phyloP scores from a whole-genome alignment of 1,284 basidiomycete species.

The Sphaerobolus stellatus region DNA sequence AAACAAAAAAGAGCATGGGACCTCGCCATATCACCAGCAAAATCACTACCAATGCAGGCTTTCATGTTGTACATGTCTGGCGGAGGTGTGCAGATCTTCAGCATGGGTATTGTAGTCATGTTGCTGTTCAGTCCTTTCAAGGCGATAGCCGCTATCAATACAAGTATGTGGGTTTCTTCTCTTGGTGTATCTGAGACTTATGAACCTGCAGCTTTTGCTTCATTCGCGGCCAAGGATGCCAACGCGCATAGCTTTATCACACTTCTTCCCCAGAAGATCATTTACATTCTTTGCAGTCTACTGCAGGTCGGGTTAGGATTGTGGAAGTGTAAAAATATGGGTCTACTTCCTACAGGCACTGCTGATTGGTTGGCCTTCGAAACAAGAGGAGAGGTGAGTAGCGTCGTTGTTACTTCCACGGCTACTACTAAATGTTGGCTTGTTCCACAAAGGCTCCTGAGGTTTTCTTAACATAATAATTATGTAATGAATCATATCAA shows the following conservation, averaged over 20 bases:
- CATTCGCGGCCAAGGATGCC: constrained; percentile 57
- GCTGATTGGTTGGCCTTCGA: constrained; percentile 94
- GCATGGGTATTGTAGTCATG: constrained; percentile 92
- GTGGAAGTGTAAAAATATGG: constrained; percentile 91
- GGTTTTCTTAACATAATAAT: constrained; percentile 17
- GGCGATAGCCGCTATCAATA: constrained; percentile 73
- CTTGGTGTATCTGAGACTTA: no score
- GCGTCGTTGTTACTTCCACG: constrained; percentile 7
- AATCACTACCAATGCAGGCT: constrained; percentile 89
- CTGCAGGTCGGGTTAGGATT: constrained; percentile 77
- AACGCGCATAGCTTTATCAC: constrained; percentile 49
- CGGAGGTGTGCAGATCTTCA: constrained; percentile 89
- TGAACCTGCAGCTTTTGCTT: constrained; percentile 55
- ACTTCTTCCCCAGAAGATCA: constrained; percentile 63
- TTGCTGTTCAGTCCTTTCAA: constrained; percentile 79
- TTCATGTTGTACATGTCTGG: constrained; percentile 98
- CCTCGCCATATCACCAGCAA: constrained; percentile 78
- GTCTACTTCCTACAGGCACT: constrained; percentile 81
- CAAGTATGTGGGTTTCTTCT: no score
- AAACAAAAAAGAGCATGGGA: constrained; percentile 88
- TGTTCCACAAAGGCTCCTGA: constrained; percentile 16
- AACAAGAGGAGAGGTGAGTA: constrained; percentile 66
- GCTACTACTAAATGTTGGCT: neutral
- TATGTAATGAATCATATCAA: neutral
- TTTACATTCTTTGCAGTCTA: constrained; percentile 69